phyloP scores from a whole-genome alignment of 106 monocot species.

The Hemerocallis citrina region DNA sequence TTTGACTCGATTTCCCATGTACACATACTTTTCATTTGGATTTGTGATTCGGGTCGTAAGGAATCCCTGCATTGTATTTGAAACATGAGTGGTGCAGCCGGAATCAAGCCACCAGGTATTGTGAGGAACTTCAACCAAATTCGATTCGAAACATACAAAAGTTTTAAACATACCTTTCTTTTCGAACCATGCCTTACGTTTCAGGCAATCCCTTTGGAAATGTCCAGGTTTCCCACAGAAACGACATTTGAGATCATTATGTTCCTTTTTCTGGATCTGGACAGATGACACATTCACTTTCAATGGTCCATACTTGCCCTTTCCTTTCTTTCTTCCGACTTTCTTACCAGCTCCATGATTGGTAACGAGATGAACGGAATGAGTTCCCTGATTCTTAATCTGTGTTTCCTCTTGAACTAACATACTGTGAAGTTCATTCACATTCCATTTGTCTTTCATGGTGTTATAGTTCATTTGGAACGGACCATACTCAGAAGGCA shows the following conservation, averaged over 20 bases:
- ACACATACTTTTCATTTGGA: neutral
- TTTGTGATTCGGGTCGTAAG: conserved; percentile 10
- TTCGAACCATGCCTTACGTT: conserved; percentile 16
- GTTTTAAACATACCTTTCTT: conserved; percentile 9
- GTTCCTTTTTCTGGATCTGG: neutral
- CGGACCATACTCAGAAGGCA: conserved; percentile 6
- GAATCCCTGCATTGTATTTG: conserved; percentile 9
- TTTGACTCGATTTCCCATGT: conserved; percentile 4
- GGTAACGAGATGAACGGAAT: neutral
- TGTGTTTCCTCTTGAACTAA: conserved; percentile 2
- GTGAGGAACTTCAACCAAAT: neutral
- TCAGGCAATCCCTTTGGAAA: conserved; percentile 3
- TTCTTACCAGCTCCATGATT: conserved; percentile 2
- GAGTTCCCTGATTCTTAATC: conserved; percentile 2
- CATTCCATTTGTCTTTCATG: conserved; percentile 5
- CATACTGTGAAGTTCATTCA: conserved; percentile 7
- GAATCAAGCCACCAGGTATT: conserved; percentile 5
- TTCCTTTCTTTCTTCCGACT: neutral
- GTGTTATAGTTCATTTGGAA: conserved; percentile 14
- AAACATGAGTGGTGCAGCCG: conserved; percentile 3
- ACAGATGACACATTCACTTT: neutral
- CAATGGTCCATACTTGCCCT: neutral
- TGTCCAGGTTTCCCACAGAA: conserved; percentile 7
- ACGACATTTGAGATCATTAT: no score
- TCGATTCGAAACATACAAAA: conserved; percentile 4